phyloP scores from a whole-genome alignment of 179 eudicot genomes.

The Gypsophila paniculata region DNA sequence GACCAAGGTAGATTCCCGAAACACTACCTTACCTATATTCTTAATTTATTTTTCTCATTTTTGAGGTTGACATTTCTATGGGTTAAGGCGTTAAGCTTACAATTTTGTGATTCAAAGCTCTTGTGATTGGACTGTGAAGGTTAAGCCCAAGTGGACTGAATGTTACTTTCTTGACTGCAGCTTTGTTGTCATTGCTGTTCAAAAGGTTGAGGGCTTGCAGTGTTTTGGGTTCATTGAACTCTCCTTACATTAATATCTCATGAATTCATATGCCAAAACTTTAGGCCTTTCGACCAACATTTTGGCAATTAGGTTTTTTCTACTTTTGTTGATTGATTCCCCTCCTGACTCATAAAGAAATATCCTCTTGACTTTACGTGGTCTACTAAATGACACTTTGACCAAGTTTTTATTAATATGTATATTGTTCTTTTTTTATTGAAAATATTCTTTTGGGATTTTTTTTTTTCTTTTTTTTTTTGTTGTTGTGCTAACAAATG shows the following conservation, averaged over 20 bases:
- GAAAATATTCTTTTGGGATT: no score
- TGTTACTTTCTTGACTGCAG: no score
- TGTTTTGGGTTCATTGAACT: no score
- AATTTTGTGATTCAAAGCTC: not conserved
- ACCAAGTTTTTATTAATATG: no score
- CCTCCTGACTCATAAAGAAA: not conserved
- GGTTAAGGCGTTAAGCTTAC: not conserved
- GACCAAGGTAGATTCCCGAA: conserved; percentile 56
- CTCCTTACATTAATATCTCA: not conserved
- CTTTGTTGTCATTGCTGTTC: no score
- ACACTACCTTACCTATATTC: conserved; percentile 8
- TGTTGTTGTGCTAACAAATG: no score
- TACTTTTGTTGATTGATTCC: not conserved
- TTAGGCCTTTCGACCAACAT: not conserved
- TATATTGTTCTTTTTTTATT: no score
- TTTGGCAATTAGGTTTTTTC: not conserved
- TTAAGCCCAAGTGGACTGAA: no score
- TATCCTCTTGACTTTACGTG: no score
- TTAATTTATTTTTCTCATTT: conserved; percentile 8
- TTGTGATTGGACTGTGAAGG: not conserved
- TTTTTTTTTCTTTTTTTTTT: no score
- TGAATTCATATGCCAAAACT: not conserved
- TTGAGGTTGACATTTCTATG: not conserved
- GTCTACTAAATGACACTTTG: no score
- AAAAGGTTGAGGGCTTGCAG: no score